Base-by-base conservation (phyloP, 495 filamentous ascomycete genomes). In the Evansstolkia leycettana region DNA sequence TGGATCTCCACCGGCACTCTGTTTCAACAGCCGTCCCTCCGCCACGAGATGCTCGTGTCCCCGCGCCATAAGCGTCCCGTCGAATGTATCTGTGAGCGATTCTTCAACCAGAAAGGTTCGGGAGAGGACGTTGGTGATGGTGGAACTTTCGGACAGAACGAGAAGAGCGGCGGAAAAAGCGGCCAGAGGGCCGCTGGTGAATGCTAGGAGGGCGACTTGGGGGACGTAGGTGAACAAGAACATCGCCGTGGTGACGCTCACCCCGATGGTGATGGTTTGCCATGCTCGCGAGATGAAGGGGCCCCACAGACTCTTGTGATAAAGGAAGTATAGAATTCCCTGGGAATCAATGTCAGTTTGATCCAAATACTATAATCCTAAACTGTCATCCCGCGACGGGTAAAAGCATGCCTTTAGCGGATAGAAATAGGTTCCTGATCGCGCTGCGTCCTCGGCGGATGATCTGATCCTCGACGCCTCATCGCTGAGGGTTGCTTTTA, bases 191-290 rank as follows among this genome's bases (percentile, higher is more conserved):
- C 90, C 90, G 37, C 84, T 87, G 34, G 92, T 77, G 48, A 95
- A 75, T 5, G 59, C 54, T 38, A 83, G 68, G 18, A 94, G 62
- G 6, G 84, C 80, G 23, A 82, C 70, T 62, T 98, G 90, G 0
- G 90, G 90, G 23, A 95, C 55, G 52, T 95, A 98, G 34, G 87
- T 81, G 58, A 94, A 78, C 48, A 80, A 62, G 58, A 98, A 96
- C 80, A 94, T 80, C 25, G 67, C 64, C 13, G 70, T 57, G 23
- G 88, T 86, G 14, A 89, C 69, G 27, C 84, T 69, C 24, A 78
- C 45, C 7, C 80, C 82, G 9, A 92, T 63, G n/a, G 67, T 63
- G 29, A 84, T 39, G 18, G 80, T 85, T 8, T 84, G 80, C 3
- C 70, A 47, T 20, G 89, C 61, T 27, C 75, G 76, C 12, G 76